Evolutionary conservation across 495 filamentous ascomycete genomes (phyloP).

Genomic region (Neurospora pannonica): DNA sequence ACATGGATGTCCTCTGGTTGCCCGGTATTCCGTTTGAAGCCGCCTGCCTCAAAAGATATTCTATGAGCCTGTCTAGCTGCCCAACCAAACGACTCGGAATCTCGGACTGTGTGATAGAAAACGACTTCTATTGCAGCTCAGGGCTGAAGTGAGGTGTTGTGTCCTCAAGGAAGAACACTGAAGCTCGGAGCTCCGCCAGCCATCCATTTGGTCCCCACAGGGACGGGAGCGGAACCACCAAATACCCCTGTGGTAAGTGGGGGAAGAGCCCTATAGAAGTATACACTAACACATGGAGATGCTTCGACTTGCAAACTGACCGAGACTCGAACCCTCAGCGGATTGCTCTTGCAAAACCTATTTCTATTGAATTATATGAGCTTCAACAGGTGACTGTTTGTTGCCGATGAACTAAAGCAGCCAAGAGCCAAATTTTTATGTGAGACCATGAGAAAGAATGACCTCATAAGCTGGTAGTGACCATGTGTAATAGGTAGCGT

Average conservation of each 20-base stretch:
- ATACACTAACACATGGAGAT: neutral
- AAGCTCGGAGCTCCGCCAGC: neutral
- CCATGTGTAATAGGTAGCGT: neutral
- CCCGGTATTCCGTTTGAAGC: neutral
- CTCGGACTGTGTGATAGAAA: neutral
- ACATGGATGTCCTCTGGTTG: neutral
- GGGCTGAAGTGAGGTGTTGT: neutral
- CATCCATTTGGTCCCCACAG: neutral
- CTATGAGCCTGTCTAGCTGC: neutral
- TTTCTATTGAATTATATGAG: neutral
- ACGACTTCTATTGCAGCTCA: neutral
- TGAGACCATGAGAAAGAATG: neutral
- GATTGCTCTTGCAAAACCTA: neutral
- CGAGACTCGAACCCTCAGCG: neutral
- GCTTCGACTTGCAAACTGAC: neutral
- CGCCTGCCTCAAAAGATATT: neutral
- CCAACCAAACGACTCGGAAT: neutral
- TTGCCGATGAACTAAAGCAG: neutral
- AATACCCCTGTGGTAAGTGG: neutral
- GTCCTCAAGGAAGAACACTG: neutral
- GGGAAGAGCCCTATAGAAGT: neutral
- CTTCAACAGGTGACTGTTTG: neutral
- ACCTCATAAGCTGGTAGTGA: neutral
- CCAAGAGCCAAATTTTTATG: neutral
- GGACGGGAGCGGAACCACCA: neutral